These are phyloP conservation scores for Coelastrella sp. DNA, from an alignment of 139 green algal species.

Conservation along the genomic window DNA sequence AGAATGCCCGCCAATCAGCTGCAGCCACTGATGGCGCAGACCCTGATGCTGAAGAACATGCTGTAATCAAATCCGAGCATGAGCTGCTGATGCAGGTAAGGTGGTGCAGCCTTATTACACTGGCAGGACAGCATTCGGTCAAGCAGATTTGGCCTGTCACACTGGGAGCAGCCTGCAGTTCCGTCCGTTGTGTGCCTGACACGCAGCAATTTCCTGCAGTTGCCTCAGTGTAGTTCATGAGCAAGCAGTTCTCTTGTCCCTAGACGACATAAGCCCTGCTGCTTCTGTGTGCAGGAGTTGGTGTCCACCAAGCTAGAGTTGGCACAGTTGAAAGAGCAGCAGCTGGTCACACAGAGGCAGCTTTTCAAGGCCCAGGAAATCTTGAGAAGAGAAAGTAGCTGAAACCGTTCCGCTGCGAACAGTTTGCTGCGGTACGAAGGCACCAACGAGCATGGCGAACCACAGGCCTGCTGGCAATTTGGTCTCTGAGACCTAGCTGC, in stretches of 20 bases:
- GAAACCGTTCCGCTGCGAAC: not conserved
- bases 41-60: not conserved
- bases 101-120: not conserved
- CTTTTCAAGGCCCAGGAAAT: conserved; percentile 39
- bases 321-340: conserved; percentile 49
- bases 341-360: conserved; percentile 43
- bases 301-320: conserved; percentile 46
- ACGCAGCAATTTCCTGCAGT: too few relatives aligned
- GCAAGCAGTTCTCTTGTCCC: too few relatives aligned
- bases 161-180: not conserved
- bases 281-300: conserved; percentile 21
- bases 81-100: conserved; percentile 50
- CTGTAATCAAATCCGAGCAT: conserved; percentile 12
- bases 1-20: conserved; percentile 8
- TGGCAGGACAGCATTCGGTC: too few relatives aligned
- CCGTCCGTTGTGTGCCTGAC: not conserved
- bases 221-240: too few relatives aligned
- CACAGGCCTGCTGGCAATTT: too few relatives aligned
- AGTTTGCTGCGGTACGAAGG: too few relatives aligned
- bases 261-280: not conserved
- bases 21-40: not conserved
- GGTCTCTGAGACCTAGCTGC: too few relatives aligned
- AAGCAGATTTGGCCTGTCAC: too few relatives aligned
- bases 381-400: not conserved
- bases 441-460: too few relatives aligned